Conservation (phyloP, 164 flowering plant species). For the Saururus chinensis region DNA sequence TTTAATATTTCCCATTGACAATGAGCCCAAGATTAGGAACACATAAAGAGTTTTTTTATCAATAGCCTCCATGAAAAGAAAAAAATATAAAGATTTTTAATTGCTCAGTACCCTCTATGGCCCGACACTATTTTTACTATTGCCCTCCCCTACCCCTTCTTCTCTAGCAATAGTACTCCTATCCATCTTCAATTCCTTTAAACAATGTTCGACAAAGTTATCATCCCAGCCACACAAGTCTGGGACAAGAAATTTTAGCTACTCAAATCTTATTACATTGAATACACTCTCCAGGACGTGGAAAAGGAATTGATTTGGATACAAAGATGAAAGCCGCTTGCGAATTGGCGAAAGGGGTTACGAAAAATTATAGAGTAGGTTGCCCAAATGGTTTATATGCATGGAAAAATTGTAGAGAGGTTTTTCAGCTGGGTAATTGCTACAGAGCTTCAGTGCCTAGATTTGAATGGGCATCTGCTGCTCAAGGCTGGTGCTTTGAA, state of each 20-base stretch:
- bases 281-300: constrained; percentile 81
- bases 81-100: no score
- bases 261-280: constrained; percentile 82
- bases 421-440: constrained; percentile 62
- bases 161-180: no score
- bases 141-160: no score
- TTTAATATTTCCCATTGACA: no score
- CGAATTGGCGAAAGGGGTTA: constrained; percentile 84
- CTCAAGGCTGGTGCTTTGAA: constrained; percentile 90
- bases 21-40: no score
- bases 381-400: constrained; percentile 38
- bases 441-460: constrained; percentile 68
- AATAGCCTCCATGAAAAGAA: no score
- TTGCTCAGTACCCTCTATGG: no score
- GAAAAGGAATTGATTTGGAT: constrained; percentile 94
- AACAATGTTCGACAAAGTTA: constrained; percentile 65
- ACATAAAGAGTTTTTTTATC: no score
- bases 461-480: constrained; percentile 66
- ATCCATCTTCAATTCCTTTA: constrained; percentile 46
- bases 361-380: constrained; percentile 61
- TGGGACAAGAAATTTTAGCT: constrained; percentile 92
- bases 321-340: constrained; percentile 93
- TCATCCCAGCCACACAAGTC: constrained; percentile 73
- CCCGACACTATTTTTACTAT: no score
- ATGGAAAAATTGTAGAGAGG: constrained; percentile 63